Evolutionary conservation across 805 yeast species (phyloP), one percentile per base, ranked within the genome.

Genomic region (Middelhovenomyces tepae): DNA sequence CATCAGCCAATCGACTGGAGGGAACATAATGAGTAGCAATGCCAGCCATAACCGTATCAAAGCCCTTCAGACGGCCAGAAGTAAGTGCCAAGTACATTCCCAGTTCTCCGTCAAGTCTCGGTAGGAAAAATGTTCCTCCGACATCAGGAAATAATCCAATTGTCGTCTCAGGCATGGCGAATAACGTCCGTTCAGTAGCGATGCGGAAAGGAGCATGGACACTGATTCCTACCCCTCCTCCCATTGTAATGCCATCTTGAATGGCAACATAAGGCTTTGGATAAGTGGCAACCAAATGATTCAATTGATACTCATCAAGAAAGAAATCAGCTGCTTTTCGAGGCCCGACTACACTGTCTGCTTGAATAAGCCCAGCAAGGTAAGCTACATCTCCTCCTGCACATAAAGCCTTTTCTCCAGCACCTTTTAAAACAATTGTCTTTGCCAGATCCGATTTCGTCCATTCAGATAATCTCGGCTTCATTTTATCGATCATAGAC

Each of bases 111-210:
- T 84, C 86, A 39, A 85, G 59, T 43, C 81, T 73, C 21, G 94
- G 86, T 46, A 91, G 64, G 59, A 86, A 87, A 60, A 84, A 89
- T 7, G 94, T 75, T 22, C 93, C 78, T 27, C 96, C 98, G 8
- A 91, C 97, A 57, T 91, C 98, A 14, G 94, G 94, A 60, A 84
- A 82, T 57, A 85, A 84, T 1, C 98, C 98, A 55, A 91, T 91
- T 50, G 83, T 86, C 68, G 93, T 81, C 60, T 91, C 97, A 6
- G 98, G 97, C 98, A 91, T 91, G 41, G 97, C 95, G 62, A 86
- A 71, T 54, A 78, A 70, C 7, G 97, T 87, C 48, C 73, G 71
- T 48, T 89, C 96, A 26, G 95, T 82, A n/a, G 93, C 94, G 23
- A 91, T 64, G 51, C 97, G 74, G 66, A 89, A 89, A 3, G 95